Evolutionary conservation across 2,329 filamentous ascomycete genomes (phyloP).

Genomic region (Coniochaeta hoffmannii): DNA sequence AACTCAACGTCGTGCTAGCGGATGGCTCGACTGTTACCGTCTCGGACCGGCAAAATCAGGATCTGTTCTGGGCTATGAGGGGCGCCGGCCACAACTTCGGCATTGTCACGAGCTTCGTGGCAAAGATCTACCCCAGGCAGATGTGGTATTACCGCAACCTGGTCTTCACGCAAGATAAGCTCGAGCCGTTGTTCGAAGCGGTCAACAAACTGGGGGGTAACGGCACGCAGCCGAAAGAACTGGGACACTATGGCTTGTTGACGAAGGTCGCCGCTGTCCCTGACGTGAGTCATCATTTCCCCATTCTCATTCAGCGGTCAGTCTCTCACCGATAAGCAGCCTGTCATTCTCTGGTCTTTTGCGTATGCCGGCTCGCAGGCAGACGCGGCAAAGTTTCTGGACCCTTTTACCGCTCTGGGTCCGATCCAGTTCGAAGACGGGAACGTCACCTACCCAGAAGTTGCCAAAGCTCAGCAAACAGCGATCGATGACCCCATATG

Average conservation of each 20-base stretch:
- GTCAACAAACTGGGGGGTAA: not conserved
- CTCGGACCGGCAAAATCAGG: slow-evolving; percentile 16
- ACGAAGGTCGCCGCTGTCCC: not conserved
- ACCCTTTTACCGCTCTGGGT: no score
- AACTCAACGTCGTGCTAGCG: slow-evolving; percentile 23
- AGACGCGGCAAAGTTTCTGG: not conserved
- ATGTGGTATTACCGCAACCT: not conserved
- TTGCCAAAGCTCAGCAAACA: no score
- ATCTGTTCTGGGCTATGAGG: slow-evolving; percentile 27
- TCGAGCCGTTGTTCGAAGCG: not conserved
- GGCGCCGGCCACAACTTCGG: slow-evolving; percentile 27
- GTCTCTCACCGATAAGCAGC: not conserved
- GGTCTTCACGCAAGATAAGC: not conserved
- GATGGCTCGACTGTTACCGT: slow-evolving; percentile 16
- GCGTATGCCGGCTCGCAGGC: not conserved
- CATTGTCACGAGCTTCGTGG: slow-evolving; percentile 12
- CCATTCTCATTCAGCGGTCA: not conserved
- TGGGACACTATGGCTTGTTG: no score
- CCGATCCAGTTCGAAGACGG: no score
- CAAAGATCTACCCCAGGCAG: not conserved
- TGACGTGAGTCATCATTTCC: not conserved
- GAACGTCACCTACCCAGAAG: no score
- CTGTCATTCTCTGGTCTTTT: not conserved
- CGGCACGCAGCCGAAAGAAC: no score
- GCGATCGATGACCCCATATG: no score